Evolutionary conservation across 2,329 filamentous ascomycete species (phyloP), one percentile per base, ranked within the genome.

Genomic region (Botryotinia globosa): DNA sequence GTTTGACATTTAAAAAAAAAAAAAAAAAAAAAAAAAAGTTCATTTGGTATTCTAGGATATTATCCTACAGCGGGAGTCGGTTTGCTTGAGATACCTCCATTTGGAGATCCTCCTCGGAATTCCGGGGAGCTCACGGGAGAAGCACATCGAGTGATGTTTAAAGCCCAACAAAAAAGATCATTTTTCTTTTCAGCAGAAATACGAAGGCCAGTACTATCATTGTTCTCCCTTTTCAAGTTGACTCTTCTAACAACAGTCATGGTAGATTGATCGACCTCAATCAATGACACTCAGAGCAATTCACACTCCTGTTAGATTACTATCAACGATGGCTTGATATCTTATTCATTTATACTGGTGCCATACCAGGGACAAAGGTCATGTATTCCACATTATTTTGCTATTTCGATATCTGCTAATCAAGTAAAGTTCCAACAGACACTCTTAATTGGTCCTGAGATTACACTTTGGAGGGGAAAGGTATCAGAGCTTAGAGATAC

Each of bases 261-360:
- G 25, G 5, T 4, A 51, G 4, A 3, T 3, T 16, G 3, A n/a
- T 51, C 25, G 8, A 6, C 12, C 12, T 51, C 12, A 14, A 5
- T n/a, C 7, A 12, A 5, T 51, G 25, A 25, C 14, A n/a, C 12
- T n/a, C 5, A 6, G 7, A 12, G 16, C 2, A 10, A n/a, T 51
- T 12, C 25, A 5, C 7, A 51, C 4, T 51, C n/a, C 12, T n/a
- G 0, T n/a, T 16, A 16, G 0, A 16, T 5, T 12, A n/a, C 12
- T 51, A 14, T n/a, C 25, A 2, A n/a, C 10, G 12, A 51, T n/a
- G 48, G 48, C 48, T 51, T n/a, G 48, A 51, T n/a, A n/a, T 25
- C 2, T 4, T 7, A 2, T n/a, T n/a, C 0, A 10, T 22, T n/a
- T 14, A 51, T n/a, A 2, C 1, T 51, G 25, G 25, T n/a, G 25